Conservation (phyloP, 228 moss, liverwort and hornwort species). For the Sphagnum magellanicum region DNA sequence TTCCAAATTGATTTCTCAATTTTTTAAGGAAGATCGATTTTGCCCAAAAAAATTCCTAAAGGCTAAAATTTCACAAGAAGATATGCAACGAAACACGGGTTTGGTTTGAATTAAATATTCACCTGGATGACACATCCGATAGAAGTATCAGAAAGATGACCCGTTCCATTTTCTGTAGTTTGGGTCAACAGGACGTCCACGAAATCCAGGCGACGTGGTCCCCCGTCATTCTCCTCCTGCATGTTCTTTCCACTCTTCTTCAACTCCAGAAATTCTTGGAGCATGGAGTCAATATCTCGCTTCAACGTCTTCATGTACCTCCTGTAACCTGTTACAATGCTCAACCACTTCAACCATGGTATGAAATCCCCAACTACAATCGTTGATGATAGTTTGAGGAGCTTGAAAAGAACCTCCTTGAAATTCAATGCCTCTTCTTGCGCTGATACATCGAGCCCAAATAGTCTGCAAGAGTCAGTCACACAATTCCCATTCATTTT, state of each 20-base stretch:
- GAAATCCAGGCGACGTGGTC: not conserved
- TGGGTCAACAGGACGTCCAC: constrained; percentile 2
- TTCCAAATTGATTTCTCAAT: too few species aligned
- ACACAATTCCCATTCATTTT: not conserved
- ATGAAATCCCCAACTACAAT: constrained; percentile 13
- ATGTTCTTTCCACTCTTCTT: constrained; percentile 9
- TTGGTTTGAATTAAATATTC: not conserved
- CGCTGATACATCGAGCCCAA: constrained; percentile 20
- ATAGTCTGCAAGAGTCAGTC: constrained; percentile 17
- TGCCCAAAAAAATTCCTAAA: too few species aligned
- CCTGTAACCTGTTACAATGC: constrained; percentile 7
- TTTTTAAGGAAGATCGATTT: too few species aligned
- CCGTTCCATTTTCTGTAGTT: not conserved
- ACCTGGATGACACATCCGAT: constrained; percentile 3
- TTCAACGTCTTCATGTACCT: constrained; percentile 14
- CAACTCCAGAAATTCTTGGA: constrained; percentile 31
- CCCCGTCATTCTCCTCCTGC: not conserved
- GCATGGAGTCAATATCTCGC: constrained; percentile 4
- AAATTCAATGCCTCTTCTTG: constrained; percentile 23
- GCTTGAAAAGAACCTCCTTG: constrained; percentile 16
- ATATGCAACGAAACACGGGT: too few species aligned
- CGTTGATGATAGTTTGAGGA: constrained; percentile 1
- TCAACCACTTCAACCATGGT: constrained; percentile 23
- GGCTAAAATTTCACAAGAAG: too few species aligned
- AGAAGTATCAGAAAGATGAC: not conserved